These are phyloP conservation scores for Hanseniaspora pseudoguilliermondii DNA, from an alignment of 805 yeast species.

Conservation along the genomic window DNA sequence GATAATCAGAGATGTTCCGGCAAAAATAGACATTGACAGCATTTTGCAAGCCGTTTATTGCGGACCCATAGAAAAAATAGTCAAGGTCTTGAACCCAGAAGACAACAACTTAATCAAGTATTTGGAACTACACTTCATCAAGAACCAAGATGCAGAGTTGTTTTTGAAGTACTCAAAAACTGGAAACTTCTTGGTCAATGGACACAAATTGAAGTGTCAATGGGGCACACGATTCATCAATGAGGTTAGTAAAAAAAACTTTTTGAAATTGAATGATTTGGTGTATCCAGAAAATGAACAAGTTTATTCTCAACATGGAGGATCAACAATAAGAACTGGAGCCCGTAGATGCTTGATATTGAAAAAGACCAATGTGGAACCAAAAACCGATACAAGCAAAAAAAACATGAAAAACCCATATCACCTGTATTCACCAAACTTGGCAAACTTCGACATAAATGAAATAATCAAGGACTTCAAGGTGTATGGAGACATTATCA, in stretches of 20 bases:
- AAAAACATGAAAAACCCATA: conserved; percentile 3
- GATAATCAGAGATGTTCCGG: conserved; percentile 31
- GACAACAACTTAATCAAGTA: conserved; percentile 19
- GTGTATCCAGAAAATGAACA: conserved; percentile 14
- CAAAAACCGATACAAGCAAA: conserved; percentile 14
- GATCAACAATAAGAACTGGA: conserved; percentile 31
- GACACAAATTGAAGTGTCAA: conserved; percentile 34
- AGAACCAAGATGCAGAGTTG: conserved; percentile 38
- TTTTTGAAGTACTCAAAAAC: conserved; percentile 42
- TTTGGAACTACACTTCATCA: conserved; percentile 41
- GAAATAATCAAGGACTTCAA: conserved; percentile 39
- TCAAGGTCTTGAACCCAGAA: conserved; percentile 18
- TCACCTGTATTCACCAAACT: conserved; percentile 29
- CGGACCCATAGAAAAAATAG: conserved; percentile 52
- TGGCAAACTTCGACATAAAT: conserved; percentile 35
- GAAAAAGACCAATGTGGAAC: conserved; percentile 28
- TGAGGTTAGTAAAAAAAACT: conserved; percentile 6
- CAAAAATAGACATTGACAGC: conserved; percentile 35
- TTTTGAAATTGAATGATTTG: conserved; percentile 16
- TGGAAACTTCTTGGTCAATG: conserved; percentile 49
- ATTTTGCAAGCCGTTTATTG: conserved; percentile 48
- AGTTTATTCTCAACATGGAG: conserved; percentile 12
- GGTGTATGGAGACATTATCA: conserved; percentile 47
- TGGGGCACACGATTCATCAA: conserved; percentile 30
- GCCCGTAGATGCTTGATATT: conserved; percentile 47